Evolutionary conservation across 2,329 filamentous ascomycete species (phyloP), one percentile per base, ranked within the genome.

Genomic region (Aspergillus ustus): DNA sequence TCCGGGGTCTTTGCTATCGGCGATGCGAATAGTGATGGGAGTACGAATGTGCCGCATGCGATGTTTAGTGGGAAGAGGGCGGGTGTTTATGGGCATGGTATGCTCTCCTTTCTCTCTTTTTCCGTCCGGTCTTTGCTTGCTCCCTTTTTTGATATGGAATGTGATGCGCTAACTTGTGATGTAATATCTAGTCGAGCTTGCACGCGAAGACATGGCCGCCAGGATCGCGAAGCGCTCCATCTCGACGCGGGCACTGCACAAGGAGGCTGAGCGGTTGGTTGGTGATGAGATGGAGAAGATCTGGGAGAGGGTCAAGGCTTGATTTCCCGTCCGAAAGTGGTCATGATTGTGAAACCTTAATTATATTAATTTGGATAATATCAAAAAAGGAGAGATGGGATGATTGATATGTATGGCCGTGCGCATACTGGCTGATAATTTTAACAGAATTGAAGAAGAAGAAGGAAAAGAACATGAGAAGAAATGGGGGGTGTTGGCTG

Each of bases 31-130:
- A 82, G 81, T 34, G 85, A 88, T 57, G 82, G 83, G n/a, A 76
- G 79, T 8, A 87, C 85, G 3, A 89, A 88, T 64, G 82, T 88
- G 0, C 85, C 85, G 0, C 86, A 88, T 63, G 86, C 87, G 0
- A 80, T 89, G 67, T 88, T 78, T 68, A 83, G 77, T 13, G 86
- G 85, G 2, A 89, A 89, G 79, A 73, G 81, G 31, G 78, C 85
- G 0, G 85, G 84, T 5, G 85, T 89, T 1, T 85, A 75, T 52
- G 61, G 86, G 4, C 86, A 89, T 65, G 80, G 85, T 86, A 69
- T 77, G 83, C 75, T 57, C 28, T 11, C 53, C 7, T 40, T 49
- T 52, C 46, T 52, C 46, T 52, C 6, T 20, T 17, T 28, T 49
- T 17, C 8, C 4, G 22, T 49, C 11, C 31, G 4, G 19, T 31